Conservation (phyloP, 108 stramenopile genomes). For the Fragilaria radians region DNA sequence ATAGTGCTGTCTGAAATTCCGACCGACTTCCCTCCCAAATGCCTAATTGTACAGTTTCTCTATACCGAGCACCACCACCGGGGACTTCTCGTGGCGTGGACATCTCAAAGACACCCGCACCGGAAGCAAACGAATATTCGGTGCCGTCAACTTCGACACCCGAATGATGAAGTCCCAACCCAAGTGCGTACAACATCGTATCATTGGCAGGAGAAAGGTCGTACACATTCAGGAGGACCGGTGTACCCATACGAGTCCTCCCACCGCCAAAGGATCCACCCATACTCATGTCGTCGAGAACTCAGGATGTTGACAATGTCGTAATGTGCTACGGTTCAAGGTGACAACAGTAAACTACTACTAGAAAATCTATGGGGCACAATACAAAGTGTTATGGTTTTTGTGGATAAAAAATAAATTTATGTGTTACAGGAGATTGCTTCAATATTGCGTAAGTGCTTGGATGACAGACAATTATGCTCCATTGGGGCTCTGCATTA, state of each 20-base stretch:
- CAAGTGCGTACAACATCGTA: constrained; percentile 44
- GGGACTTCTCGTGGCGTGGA: constrained; percentile 59
- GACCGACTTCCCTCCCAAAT: constrained; percentile 63
- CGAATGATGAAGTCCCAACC: constrained; percentile 83
- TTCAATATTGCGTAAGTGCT: too few relatives aligned
- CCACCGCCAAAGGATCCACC: constrained; percentile 74
- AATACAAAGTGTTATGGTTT: too few relatives aligned
- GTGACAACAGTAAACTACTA: too few relatives aligned
- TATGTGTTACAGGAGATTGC: too few relatives aligned
- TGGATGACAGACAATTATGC: too few relatives aligned
- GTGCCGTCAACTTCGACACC: constrained; percentile 78
- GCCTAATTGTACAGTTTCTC: constrained; percentile 55
- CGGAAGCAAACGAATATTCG: constrained; percentile 78
- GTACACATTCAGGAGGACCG: constrained; percentile 71
- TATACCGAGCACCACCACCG: constrained; percentile 35
- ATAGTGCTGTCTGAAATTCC: constrained; percentile 61
- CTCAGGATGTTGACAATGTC: too few relatives aligned
- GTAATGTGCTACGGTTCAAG: too few relatives aligned
- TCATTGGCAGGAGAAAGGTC: constrained; percentile 85
- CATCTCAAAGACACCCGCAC: constrained; percentile 72
- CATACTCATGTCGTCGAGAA: constrained; percentile 53
- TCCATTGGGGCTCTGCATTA: too few relatives aligned
- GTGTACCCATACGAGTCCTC: constrained; percentile 68
- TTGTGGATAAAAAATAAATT: too few relatives aligned
- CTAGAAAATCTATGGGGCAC: too few relatives aligned